Evolutionary conservation across 805 yeast species (phyloP).

Genomic region (Starmerella kuoi): DNA sequence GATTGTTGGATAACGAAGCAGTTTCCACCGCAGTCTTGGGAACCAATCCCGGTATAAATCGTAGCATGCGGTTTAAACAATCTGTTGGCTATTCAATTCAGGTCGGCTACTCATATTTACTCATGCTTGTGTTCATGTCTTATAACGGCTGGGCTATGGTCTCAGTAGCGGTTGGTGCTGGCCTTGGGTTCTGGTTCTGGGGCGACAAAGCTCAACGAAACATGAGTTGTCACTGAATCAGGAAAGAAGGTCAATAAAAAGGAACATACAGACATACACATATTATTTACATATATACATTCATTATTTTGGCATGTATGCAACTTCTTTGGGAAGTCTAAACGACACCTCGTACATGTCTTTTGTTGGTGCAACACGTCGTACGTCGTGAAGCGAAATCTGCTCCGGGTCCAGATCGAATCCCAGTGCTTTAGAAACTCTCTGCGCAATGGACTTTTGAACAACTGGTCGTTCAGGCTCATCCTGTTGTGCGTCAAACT

Average conservation of each 20-base stretch:
- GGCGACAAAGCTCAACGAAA: constrained; percentile 23
- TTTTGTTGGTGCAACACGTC: constrained; percentile 93
- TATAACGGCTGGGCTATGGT: constrained; percentile 74
- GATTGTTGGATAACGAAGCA: constrained; percentile 17
- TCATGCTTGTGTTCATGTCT: constrained; percentile 78
- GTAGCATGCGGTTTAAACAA: constrained; percentile 7
- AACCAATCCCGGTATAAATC: neutral
- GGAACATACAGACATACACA: neutral
- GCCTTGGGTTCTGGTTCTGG: constrained; percentile 56
- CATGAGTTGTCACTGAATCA: constrained; percentile 23
- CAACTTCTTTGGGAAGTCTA: constrained; percentile 38
- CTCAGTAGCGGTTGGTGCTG: constrained; percentile 61
- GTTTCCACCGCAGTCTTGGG: neutral
- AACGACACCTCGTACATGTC: constrained; percentile 89
- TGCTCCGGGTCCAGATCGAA: constrained; percentile 36
- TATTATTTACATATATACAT: neutral
- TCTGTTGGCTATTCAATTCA: constrained; percentile 23
- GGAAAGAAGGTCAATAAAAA: neutral
- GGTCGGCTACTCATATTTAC: constrained; percentile 30
- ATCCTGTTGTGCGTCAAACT: constrained; percentile 61
- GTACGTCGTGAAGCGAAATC: constrained; percentile 64
- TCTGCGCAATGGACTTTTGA: constrained; percentile 49
- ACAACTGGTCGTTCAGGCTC: constrained; percentile 62
- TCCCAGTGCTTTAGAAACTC: constrained; percentile 38
- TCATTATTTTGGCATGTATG: constrained; percentile 21